Conservation (phyloP, 306 rosid species). For the Oxytropis ochrocephala region DNA sequence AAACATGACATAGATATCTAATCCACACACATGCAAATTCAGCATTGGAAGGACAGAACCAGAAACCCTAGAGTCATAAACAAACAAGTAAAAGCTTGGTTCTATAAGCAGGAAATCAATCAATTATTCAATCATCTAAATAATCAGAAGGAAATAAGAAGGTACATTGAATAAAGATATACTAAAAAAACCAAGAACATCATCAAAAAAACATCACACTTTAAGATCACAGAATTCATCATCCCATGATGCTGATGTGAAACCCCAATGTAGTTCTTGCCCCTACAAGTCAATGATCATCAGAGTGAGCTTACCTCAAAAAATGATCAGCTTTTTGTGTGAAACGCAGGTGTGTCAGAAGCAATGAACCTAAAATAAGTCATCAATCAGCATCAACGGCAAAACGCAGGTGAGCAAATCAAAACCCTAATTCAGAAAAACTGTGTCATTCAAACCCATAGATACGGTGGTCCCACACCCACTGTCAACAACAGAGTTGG, state of each 20-base stretch:
- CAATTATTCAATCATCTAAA: not conserved
- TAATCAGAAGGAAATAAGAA: not conserved
- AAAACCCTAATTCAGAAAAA: not conserved
- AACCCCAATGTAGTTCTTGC: not conserved
- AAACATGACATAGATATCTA: not conserved
- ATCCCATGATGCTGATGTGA: not conserved
- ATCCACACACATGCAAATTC: not conserved
- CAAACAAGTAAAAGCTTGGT: not conserved
- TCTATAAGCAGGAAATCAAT: not conserved
- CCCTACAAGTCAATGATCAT: not conserved
- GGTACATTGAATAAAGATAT: not conserved
- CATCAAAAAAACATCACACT: not conserved
- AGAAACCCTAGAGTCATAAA: slow-evolving; percentile 2
- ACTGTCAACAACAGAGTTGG: not conserved
- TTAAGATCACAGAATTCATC: not conserved
- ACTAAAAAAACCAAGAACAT: not conserved
- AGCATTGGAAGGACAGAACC: not conserved
- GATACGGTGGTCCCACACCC: not conserved
- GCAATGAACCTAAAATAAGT: not conserved
- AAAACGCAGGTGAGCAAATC: not conserved
- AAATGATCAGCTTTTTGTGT: not conserved
- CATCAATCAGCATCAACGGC: not conserved
- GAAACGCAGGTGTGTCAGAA: not conserved
- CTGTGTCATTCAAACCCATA: not conserved
- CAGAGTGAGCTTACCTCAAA: not conserved